phyloP scores from a whole-genome alignment of 371 early-diverging fungal genomes.

The Mucor mucedo region DNA sequence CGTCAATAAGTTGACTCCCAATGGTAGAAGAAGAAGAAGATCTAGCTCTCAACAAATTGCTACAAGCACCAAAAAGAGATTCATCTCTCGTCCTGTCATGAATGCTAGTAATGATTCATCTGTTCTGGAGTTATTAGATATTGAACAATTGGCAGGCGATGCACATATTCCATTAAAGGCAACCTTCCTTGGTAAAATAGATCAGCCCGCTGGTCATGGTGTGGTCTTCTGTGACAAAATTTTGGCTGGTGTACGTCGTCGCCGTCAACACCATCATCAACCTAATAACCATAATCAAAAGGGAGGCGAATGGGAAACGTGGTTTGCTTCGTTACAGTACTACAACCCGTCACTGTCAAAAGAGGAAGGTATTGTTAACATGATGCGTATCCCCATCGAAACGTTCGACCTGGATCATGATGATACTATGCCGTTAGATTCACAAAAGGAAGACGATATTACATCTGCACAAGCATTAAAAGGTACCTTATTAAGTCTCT shows the following conservation, averaged over 20 bases:
- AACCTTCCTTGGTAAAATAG: constrained; percentile 35
- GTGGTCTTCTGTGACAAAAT: constrained; percentile 36
- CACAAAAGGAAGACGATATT: constrained; percentile 10
- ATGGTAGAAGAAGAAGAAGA: constrained; percentile 9
- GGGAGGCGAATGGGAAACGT: constrained; percentile 37
- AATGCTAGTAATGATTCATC: background rate
- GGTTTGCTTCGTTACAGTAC: constrained; percentile 46
- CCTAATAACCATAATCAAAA: background rate
- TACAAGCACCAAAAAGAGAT: constrained; percentile 13
- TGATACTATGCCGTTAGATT: background rate
- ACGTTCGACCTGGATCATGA: constrained; percentile 22
- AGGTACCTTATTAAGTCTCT: constrained; percentile 18
- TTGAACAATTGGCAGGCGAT: constrained; percentile 40
- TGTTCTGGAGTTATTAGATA: constrained; percentile 32
- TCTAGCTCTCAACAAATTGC: background rate
- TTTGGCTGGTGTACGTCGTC: constrained; percentile 41
- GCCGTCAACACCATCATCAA: constrained; percentile 9
- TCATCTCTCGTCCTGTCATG: background rate
- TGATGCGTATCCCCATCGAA: constrained; percentile 23
- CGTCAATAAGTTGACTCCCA: background rate
- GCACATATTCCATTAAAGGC: constrained; percentile 17
- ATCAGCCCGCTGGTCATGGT: constrained; percentile 35
- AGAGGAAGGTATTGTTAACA: background rate
- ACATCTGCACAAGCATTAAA: background rate
- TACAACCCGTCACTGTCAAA: constrained; percentile 24